Conservation (phyloP, 371 early-diverging fungal species). For the Saksenaea oblongispora region DNA sequence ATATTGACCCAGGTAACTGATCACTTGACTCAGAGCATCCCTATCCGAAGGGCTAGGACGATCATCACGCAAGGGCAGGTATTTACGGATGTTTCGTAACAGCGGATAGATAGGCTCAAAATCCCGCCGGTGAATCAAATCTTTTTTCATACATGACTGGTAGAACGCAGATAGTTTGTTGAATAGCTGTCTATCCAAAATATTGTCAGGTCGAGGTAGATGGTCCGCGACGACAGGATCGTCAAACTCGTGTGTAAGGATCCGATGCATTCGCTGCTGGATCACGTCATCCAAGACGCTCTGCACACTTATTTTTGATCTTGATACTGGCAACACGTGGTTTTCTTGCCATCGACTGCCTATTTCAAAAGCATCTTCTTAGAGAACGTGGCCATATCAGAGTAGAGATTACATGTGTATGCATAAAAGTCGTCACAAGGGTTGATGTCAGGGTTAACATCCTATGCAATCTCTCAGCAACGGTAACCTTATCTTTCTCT, state of each 20-base stretch:
- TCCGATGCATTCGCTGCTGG: constrained; percentile 18
- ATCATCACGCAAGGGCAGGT: constrained; percentile 15
- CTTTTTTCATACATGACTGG: constrained; percentile 56
- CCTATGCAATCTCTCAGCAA: constrained; percentile 16
- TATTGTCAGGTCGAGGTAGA: constrained; percentile 37
- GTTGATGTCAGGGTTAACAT: constrained; percentile 45
- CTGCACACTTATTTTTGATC: constrained; percentile 23
- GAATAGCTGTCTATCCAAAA: constrained; percentile 43
- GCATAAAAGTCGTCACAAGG: constrained; percentile 59
- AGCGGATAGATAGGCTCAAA: constrained; percentile 41
- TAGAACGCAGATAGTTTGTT: constrained; percentile 50
- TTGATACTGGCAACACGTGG: constrained; percentile 27
- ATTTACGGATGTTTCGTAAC: constrained; percentile 30
- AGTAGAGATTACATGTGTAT: constrained; percentile 22
- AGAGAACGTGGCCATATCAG: not conserved
- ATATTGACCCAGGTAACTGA: constrained; percentile 15
- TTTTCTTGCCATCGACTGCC: constrained; percentile 36
- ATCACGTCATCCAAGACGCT: constrained; percentile 14
- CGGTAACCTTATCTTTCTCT: not conserved
- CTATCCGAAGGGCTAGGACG: not conserved
- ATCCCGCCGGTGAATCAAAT: constrained; percentile 30
- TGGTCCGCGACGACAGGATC: not conserved
- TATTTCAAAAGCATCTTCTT: constrained; percentile 2
- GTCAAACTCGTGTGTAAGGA: constrained; percentile 18
- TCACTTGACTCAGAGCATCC: constrained; percentile 16